Evolutionary conservation across 768 basidiomycete species (phyloP).

Genomic region (Collybia sordida): DNA sequence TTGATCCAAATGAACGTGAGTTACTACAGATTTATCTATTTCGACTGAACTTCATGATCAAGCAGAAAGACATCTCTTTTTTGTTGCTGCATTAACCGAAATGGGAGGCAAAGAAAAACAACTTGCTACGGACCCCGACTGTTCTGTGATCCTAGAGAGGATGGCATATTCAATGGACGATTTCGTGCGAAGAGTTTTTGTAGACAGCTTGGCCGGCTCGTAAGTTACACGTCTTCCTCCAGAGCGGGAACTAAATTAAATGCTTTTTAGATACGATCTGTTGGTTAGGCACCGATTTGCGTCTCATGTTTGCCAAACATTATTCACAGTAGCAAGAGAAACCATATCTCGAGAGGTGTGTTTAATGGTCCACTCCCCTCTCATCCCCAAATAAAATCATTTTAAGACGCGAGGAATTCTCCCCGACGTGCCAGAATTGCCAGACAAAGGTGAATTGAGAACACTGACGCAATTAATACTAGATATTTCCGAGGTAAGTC

Average conservation of each 20-base stretch:
- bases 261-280: conserved; percentile 51
- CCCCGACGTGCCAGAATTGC: conserved; percentile 43
- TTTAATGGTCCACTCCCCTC: neutral
- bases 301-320: conserved; percentile 93
- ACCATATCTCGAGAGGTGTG: conserved; percentile 71
- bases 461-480: conserved; percentile 62
- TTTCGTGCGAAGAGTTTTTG: conserved; percentile 87
- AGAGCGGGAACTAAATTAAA: neutral
- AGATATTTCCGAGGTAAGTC: conserved; percentile 61
- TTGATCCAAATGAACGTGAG: conserved; percentile 59
- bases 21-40: conserved; percentile 1
- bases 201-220: conserved; percentile 87
- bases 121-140: conserved; percentile 92
- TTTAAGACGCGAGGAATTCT: conserved; percentile 54
- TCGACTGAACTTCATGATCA: conserved; percentile 4
- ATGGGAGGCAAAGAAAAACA: conserved; percentile 88
- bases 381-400: neutral
- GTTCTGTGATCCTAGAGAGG: conserved; percentile 86
- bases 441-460: conserved; percentile 65
- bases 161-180: conserved; percentile 95
- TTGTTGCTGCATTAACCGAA: conserved; percentile 80
- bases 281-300: conserved; percentile 84
- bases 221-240: conserved; percentile 43
- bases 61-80: conserved; percentile 73
- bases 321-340: conserved; percentile 65